Evolutionary conservation across 1,284 basidiomycete genomes (phyloP).

Genomic region (Jaminaea rosea): DNA sequence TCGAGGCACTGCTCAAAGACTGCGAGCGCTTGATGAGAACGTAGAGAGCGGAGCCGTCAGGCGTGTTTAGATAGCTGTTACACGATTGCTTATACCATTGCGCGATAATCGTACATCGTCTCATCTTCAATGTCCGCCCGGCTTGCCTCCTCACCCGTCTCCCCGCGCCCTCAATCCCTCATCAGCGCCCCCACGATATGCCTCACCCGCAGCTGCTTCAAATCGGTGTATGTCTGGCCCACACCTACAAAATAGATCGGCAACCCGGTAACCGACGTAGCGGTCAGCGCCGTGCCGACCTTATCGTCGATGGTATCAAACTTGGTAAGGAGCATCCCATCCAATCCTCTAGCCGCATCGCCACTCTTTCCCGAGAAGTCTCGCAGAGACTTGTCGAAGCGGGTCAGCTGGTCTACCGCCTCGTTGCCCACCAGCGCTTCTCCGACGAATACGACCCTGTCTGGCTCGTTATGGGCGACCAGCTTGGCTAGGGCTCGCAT

Average conservation of each 20-base stretch:
- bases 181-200: slow-evolving; percentile 45
- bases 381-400: slow-evolving; percentile 42
- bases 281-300: slow-evolving; percentile 43
- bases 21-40: neutral
- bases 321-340: slow-evolving; percentile 46
- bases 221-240: slow-evolving; percentile 46
- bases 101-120: no score
- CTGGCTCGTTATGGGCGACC: slow-evolving; percentile 41
- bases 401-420: slow-evolving; percentile 44
- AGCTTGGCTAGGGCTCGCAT: slow-evolving; percentile 46
- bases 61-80: no score
- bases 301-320: slow-evolving; percentile 45
- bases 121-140: neutral
- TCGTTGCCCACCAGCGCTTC: slow-evolving; percentile 47
- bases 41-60: neutral
- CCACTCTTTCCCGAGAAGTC: slow-evolving; percentile 40
- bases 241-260: slow-evolving; percentile 45
- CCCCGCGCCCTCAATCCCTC: slow-evolving; percentile 19
- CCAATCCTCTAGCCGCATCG: slow-evolving; percentile 20
- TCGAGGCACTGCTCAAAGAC: neutral
- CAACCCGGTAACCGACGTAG: slow-evolving; percentile 40
- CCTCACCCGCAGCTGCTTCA: slow-evolving; percentile 40
- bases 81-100: no score
- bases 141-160: neutral
- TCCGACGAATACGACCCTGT: slow-evolving; percentile 47